Evolutionary conservation across 108 stramenopile genomes (phyloP).

Genomic region (Conticribra weissflogii): DNA sequence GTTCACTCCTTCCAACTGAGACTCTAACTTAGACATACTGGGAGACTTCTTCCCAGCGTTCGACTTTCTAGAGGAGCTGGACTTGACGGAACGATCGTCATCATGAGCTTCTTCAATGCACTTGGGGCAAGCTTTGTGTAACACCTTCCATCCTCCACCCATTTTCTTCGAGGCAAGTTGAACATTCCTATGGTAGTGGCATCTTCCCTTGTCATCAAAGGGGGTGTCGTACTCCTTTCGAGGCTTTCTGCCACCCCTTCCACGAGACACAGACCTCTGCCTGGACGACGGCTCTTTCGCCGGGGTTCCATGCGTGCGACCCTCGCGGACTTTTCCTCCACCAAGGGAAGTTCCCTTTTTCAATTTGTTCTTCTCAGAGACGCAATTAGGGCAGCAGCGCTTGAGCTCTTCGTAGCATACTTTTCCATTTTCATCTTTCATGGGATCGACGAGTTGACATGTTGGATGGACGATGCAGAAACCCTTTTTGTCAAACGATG

Average conservation of each 20-base stretch:
- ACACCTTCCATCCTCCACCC: conserved; percentile 43
- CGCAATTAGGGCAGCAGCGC: conserved; percentile 27
- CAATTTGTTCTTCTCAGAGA: conserved; percentile 24
- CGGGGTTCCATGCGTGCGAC: conserved; percentile 18
- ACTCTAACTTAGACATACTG: neutral
- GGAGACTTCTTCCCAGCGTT: neutral
- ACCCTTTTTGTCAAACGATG: conserved; percentile 32
- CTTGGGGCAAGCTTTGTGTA: conserved; percentile 37
- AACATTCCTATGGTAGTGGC: conserved; percentile 44
- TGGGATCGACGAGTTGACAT: conserved; percentile 25
- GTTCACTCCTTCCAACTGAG: conserved; percentile 3
- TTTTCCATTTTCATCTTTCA: conserved; percentile 27
- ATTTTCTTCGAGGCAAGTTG: conserved; percentile 48
- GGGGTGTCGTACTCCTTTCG: conserved; percentile 40
- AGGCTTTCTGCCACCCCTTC: conserved; percentile 8
- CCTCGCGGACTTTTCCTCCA: conserved; percentile 33
- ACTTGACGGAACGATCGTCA: conserved; percentile 30
- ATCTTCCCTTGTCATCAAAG: conserved; percentile 46
- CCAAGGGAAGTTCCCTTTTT: conserved; percentile 24
- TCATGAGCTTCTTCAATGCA: conserved; percentile 40
- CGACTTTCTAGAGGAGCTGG: conserved; percentile 25
- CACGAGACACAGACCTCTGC: conserved; percentile 10
- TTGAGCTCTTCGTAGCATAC: conserved; percentile 35
- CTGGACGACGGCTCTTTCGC: conserved; percentile 2
- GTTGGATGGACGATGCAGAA: conserved; percentile 29